Percentiles rank a stretch among this genome's conserved stretches.
These are phyloP conservation scores for Cytospora schulzeri DNA, from an alignment of 2,329 filamentous ascomycete genomes.

Conservation along the genomic window DNA sequence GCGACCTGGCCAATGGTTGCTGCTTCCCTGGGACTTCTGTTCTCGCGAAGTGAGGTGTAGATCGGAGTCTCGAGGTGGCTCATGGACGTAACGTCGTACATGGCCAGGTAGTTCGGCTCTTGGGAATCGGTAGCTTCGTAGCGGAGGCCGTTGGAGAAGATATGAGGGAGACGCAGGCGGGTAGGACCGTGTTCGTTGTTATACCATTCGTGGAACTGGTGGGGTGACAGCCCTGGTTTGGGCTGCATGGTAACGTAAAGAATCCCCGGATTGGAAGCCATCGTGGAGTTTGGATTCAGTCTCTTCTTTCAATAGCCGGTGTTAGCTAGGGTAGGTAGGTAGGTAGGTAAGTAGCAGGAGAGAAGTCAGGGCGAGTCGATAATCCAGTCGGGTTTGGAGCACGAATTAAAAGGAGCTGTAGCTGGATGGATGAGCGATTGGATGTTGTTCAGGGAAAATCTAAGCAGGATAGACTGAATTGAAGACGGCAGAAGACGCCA, in stretches of 20 bases:
- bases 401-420: too few relatives aligned
- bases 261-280: conserved; percentile 59
- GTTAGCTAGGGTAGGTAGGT: neutral
- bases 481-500: too few relatives aligned
- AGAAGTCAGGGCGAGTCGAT: too few relatives aligned
- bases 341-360: too few relatives aligned
- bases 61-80: conserved; percentile 67
- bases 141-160: conserved; percentile 75
- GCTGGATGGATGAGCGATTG: too few relatives aligned
- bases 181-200: conserved; percentile 89
- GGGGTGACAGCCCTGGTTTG: conserved; percentile 61
- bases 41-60: conserved; percentile 67
- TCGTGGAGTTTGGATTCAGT: neutral
- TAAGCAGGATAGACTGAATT: too few relatives aligned
- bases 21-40: conserved; percentile 56
- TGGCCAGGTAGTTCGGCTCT: conserved; percentile 72
- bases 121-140: conserved; percentile 68
- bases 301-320: neutral
- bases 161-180: conserved; percentile 73
- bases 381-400: neutral
- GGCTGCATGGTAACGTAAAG: conserved; percentile 89
- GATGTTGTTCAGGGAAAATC: too few relatives aligned
- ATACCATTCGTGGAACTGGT: conserved; percentile 89
- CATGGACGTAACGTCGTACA: conserved; percentile 82
- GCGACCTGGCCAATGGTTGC: conserved; percentile 58